Evolutionary conservation across 2,329 filamentous ascomycete genomes (phyloP), one percentile per base, ranked within the genome.

Genomic region (Tricladium varicosporioides): DNA sequence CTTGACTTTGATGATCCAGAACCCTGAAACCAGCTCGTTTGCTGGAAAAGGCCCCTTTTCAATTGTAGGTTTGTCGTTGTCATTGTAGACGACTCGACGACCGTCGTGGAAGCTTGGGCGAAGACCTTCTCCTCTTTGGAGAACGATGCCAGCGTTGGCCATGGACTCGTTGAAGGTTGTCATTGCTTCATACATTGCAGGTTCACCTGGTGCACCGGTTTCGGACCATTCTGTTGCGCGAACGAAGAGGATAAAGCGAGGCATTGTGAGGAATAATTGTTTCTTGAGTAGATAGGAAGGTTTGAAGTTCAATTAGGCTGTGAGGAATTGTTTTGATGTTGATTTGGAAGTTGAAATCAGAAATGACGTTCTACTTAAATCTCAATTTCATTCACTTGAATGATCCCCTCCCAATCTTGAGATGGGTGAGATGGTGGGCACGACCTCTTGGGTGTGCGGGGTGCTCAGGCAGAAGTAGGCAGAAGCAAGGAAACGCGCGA

Each of bases 21-120:
- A 54, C 40, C 51, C 51, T 10, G 43, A 32, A 4, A 54, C 44
- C 14, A 54, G 15, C n/a, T 54, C 51, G 36, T 54, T 54, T 11
- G 16, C 31, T 46, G 43, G 43, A 54, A 54, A 54, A 5, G 51
- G 51, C 2, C 51, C 51, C 19, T 13, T 11, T 36, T 48, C 13
- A 13, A 54, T 31, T 15, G 43, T 48, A 13, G 51, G 43, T 40
- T 40, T n/a, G 10, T n/a, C 3, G n/a, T 32, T 16, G 8, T 54
- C 51, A 42, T 54, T 16, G 32, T 48, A 54, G 22, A 42, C 8
- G 16, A 54, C n/a, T n/a, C 51, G 51, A 5, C 16, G 51, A 14
- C 51, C 32, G 18, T 33, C 51, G 19, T 16, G 19, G 14, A 44
- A 48, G 22, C 43, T 54, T 47, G 51, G 51, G 13, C 18, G 43